Percentiles rank a stretch among this genome's conserved stretches.
phyloP scores from a whole-genome alignment of 495 filamentous ascomycete genomes.

The Trypethelium eluteriae region DNA sequence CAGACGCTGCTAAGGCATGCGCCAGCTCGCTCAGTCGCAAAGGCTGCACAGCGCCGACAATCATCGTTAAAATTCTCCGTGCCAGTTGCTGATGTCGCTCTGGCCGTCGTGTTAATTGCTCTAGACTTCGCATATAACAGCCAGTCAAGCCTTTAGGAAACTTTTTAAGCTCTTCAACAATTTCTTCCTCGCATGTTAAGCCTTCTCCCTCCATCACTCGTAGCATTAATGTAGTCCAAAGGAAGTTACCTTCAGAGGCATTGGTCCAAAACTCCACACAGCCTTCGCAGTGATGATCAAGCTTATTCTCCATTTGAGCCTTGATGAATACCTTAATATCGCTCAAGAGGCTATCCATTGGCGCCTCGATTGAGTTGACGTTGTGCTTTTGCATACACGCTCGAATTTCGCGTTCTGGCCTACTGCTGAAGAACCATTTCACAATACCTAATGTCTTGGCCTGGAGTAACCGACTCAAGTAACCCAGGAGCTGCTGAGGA shows the following conservation, averaged over 20 bases:
- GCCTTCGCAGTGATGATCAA: conserved; percentile 16
- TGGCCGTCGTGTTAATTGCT: conserved; percentile 4
- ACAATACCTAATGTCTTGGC: conserved; percentile 27
- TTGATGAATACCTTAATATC: conserved; percentile 26
- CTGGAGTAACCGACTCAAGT: conserved; percentile 20
- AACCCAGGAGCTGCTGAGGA: conserved; percentile 10
- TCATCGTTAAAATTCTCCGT: conserved; percentile 26
- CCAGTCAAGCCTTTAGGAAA: conserved; percentile 29
- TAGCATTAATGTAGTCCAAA: conserved; percentile 27
- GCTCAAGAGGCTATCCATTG: conserved; percentile 21
- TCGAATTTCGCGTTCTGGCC: conserved; percentile 27
- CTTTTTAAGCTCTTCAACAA: conserved; percentile 24
- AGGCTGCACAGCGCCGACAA: conserved; percentile 23
- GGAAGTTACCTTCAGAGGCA: conserved; percentile 30
- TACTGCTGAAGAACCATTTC: conserved; percentile 36
- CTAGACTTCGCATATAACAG: conserved; percentile 27
- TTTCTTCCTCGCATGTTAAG: conserved; percentile 25
- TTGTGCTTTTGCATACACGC: conserved; percentile 16
- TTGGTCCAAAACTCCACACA: conserved; percentile 14
- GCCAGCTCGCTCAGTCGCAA: conserved; percentile 24
- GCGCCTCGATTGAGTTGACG: conserved; percentile 21
- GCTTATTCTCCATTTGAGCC: conserved; percentile 6
- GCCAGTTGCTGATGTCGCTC: conserved; percentile 21
- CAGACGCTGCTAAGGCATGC: conserved; percentile 22
- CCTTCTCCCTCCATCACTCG: conserved; percentile 24